Evolutionary conservation across 1,284 basidiomycete genomes (phyloP).

Genomic region (Apiotrichum veenhuisii): DNA sequence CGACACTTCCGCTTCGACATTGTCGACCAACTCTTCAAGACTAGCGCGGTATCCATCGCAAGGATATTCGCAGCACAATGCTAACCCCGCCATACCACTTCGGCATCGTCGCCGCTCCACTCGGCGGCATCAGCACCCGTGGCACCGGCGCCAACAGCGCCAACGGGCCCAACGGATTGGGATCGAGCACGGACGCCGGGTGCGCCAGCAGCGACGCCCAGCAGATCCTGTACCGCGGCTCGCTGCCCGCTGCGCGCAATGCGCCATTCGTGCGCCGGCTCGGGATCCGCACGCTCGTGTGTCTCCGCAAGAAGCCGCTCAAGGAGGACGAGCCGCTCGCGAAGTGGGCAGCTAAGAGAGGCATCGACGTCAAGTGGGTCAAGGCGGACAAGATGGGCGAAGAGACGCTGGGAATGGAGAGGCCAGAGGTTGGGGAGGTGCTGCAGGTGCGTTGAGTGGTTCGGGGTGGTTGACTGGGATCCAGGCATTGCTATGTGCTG

Average conservation of each 20-base stretch:
- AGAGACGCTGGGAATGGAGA: slow-evolving; percentile 43
- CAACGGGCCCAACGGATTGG: too few relatives aligned
- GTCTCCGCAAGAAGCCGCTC: slow-evolving; percentile 54
- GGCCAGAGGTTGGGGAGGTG: slow-evolving; percentile 35
- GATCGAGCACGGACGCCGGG: too few relatives aligned
- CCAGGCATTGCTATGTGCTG: too few relatives aligned
- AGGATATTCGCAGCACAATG: slow-evolving; percentile 4
- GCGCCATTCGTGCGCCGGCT: slow-evolving; percentile 43
- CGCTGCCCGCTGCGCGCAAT: slow-evolving; percentile 38
- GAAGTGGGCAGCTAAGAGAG: slow-evolving; percentile 26
- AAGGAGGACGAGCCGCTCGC: slow-evolving; percentile 29
- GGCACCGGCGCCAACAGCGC: neutral
- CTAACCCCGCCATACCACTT: slow-evolving; percentile 34
- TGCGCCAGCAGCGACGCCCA: neutral
- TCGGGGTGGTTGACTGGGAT: too few relatives aligned
- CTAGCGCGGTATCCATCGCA: neutral
- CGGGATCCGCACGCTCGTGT: slow-evolving; percentile 57
- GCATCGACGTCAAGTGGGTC: slow-evolving; percentile 35
- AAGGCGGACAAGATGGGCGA: slow-evolving; percentile 43
- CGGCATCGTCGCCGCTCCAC: slow-evolving; percentile 24
- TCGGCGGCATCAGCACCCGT: neutral
- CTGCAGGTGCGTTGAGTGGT: slow-evolving; percentile 43
- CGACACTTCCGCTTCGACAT: neutral
- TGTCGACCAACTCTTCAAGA: neutral
- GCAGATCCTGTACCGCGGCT: slow-evolving; percentile 41